A percentile compares a stretch with the other conserved stretches of the same genome.
These are phyloP conservation scores for Diaporthe sp. DNA, from an alignment of 2,329 filamentous ascomycete genomes.

Conservation along the genomic window DNA sequence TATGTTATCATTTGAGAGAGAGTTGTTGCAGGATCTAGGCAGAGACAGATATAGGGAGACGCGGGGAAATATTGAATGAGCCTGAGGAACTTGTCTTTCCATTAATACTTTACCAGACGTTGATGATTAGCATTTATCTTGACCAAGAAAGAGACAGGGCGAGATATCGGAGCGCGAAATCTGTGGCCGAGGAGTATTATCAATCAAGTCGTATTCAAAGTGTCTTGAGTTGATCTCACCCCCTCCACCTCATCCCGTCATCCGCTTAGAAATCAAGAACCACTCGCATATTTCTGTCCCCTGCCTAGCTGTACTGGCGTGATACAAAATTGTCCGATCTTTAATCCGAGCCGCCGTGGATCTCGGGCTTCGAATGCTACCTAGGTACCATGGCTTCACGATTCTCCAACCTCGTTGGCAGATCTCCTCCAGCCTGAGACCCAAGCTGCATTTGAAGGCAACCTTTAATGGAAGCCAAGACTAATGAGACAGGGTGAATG, in stretches of 20 bases:
- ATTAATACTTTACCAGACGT: too few relatives aligned
- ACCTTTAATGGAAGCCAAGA: background rate
- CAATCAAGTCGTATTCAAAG: background rate
- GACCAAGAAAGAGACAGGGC: too few relatives aligned
- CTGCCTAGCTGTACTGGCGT: background rate
- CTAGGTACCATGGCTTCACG: background rate
- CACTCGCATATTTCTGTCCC: background rate
- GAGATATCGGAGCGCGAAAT: background rate
- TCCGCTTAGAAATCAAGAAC: conserved; percentile 7
- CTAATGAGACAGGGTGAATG: too few relatives aligned
- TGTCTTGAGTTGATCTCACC: background rate
- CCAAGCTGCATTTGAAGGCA: background rate
- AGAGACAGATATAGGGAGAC: background rate
- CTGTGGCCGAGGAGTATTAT: background rate
- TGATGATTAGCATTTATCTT: too few relatives aligned
- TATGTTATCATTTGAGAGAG: background rate
- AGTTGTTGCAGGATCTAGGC: background rate
- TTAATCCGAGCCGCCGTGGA: background rate
- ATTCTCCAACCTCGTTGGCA: background rate
- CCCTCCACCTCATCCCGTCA: background rate
- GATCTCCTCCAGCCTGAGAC: background rate
- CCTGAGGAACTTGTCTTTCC: background rate
- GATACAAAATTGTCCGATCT: background rate
- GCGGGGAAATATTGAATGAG: too few relatives aligned
- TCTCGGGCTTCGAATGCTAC: background rate